Evolutionary conservation across 2,329 filamentous ascomycete genomes (phyloP).

Genomic region (Ceratocystis huliohia): DNA sequence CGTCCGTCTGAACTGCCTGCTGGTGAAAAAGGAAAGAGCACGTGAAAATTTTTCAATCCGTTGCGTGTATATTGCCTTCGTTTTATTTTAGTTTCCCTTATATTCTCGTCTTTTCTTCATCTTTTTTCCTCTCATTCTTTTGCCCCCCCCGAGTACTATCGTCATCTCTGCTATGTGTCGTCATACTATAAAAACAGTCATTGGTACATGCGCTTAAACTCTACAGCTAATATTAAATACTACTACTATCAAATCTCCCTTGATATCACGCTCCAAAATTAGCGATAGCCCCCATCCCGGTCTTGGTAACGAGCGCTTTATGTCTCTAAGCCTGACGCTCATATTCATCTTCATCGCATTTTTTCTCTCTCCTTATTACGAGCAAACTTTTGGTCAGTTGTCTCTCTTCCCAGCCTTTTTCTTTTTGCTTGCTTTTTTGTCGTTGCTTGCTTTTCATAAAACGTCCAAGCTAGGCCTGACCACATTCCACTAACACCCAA

Average conservation of each 20-base stretch:
- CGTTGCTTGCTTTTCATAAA: not conserved
- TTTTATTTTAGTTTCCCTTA: not conserved
- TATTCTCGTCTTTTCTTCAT: not conserved
- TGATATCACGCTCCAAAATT: not conserved
- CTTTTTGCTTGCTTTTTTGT: not conserved
- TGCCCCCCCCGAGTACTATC: not conserved
- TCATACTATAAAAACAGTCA: not conserved
- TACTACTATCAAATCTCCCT: not conserved
- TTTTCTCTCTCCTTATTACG: not conserved
- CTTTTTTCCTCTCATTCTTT: not conserved
- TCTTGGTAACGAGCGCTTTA: not conserved
- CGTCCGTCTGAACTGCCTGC: too few species aligned
- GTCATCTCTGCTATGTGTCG: not conserved
- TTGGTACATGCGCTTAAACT: not conserved
- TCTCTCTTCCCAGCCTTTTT: conserved; percentile 2
- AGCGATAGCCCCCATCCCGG: not conserved
- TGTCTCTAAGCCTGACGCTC: not conserved
- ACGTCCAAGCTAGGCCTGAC: not conserved
- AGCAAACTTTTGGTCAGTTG: not conserved
- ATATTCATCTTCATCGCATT: not conserved
- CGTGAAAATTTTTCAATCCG: not conserved
- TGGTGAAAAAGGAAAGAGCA: not conserved
- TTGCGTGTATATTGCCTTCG: not conserved
- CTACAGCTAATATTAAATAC: not conserved
- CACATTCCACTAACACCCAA: not conserved